Conservation (phyloP, 345 rosid species). For the Gossypium herbaceum region DNA sequence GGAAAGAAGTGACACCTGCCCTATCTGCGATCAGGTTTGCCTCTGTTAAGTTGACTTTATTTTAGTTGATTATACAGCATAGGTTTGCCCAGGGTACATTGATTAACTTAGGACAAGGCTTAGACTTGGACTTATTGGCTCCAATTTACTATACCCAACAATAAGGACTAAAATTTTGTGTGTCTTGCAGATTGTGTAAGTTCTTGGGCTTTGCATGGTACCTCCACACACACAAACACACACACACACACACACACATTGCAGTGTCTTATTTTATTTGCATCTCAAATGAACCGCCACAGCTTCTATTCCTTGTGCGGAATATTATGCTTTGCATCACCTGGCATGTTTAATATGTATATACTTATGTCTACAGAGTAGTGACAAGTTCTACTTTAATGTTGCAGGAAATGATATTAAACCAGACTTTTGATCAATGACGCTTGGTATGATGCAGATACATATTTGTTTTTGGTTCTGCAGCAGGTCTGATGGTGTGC, state of each 20-base stretch:
- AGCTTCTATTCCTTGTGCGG: not conserved
- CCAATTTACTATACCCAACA: not conserved
- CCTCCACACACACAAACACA: not conserved
- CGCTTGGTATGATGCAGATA: slow-evolving; percentile 16
- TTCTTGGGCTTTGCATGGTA: not conserved
- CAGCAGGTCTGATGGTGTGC: slow-evolving; percentile 17
- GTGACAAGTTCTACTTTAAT: slow-evolving; percentile 8
- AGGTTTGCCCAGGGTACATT: not conserved
- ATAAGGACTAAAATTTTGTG: not conserved
- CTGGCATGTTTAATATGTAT: not conserved
- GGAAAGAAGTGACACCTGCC: slow-evolving; percentile 87
- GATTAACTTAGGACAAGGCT: not conserved
- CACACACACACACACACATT: too few relatives aligned
- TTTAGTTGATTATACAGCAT: not conserved
- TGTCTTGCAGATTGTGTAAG: not conserved
- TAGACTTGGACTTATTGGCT: not conserved
- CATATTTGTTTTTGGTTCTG: slow-evolving; percentile 11
- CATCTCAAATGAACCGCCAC: not conserved
- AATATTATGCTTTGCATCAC: slow-evolving; percentile 7
- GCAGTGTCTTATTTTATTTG: not conserved
- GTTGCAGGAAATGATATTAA: slow-evolving; percentile 38
- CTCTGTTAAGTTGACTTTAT: not conserved
- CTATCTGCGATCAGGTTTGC: slow-evolving; percentile 84
- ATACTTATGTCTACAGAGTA: slow-evolving; percentile 2
- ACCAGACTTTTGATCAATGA: slow-evolving; percentile 16